These are phyloP conservation scores for Nepenthes alata DNA, from an alignment of 179 eudicot genomes.

Conservation along the genomic window DNA sequence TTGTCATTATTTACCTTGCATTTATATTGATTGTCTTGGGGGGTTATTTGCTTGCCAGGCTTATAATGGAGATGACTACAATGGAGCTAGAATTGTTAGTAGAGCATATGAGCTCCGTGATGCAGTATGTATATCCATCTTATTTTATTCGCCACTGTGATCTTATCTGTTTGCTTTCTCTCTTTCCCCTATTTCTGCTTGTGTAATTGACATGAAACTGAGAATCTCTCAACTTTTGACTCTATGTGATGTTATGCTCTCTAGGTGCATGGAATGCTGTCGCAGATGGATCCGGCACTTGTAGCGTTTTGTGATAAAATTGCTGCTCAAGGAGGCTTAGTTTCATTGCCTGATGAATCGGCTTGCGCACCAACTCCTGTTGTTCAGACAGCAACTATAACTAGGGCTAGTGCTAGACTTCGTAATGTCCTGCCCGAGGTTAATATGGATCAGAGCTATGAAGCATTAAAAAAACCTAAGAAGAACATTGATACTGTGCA, in stretches of 20 bases:
- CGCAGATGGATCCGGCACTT: slow-evolving; percentile 96
- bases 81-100: slow-evolving; percentile 97
- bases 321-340: slow-evolving; percentile 82
- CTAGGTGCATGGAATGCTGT: slow-evolving; percentile 96
- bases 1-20: slow-evolving; percentile 6
- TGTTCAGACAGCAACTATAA: slow-evolving; percentile 54
- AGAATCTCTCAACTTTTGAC: not conserved
- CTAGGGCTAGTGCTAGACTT: slow-evolving; percentile 93
- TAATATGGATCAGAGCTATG: slow-evolving; percentile 73
- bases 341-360: slow-evolving; percentile 62
- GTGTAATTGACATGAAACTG: not conserved
- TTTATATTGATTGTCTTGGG: not conserved
- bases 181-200: slow-evolving; percentile 1
- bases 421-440: slow-evolving; percentile 94
- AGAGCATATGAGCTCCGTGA: slow-evolving; percentile 97
- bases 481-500: slow-evolving; percentile 52
- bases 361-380: slow-evolving; percentile 50
- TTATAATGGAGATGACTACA: slow-evolving; percentile 94
- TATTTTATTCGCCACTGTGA: not conserved
- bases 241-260: slow-evolving; percentile 11
- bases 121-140: slow-evolving; percentile 37
- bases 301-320: slow-evolving; percentile 89
- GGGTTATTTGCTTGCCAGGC: slow-evolving; percentile 30
- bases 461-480: slow-evolving; percentile 64
- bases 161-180: not conserved